Conservation (phyloP, 2,329 filamentous ascomycete species). For the Chaetothyriales sp. region DNA sequence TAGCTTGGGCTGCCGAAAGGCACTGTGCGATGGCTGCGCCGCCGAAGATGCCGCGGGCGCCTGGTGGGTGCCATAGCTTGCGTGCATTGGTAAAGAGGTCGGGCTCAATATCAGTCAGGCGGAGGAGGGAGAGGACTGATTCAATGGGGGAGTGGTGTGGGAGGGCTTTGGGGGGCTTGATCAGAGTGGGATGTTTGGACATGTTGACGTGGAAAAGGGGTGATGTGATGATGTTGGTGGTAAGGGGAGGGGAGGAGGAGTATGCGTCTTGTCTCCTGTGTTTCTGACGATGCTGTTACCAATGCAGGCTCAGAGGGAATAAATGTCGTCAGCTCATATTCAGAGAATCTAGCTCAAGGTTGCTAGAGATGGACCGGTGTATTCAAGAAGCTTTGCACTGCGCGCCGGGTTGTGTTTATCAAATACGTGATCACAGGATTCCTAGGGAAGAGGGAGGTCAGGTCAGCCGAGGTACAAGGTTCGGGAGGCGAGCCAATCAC, state of each 20-base stretch:
- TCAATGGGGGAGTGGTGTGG: conserved; percentile 67
- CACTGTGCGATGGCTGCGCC: conserved; percentile 87
- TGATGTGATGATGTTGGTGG: background rate
- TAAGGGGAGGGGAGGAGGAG: background rate
- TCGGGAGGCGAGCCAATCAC: background rate
- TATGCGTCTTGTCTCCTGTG: background rate
- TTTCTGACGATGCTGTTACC: too few relatives aligned
- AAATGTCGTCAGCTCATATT: background rate
- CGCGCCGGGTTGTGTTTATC: too few relatives aligned
- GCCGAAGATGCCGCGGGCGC: conserved; percentile 85
- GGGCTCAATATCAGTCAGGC: conserved; percentile 55
- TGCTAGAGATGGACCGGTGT: background rate
- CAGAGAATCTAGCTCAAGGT: background rate
- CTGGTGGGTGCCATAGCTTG: conserved; percentile 79
- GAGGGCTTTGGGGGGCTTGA: conserved; percentile 62
- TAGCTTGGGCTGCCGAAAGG: conserved; percentile 74
- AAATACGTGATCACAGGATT: too few relatives aligned
- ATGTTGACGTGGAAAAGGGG: background rate
- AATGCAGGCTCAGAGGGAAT: background rate
- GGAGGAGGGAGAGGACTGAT: conserved; percentile 74
- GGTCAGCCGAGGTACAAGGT: background rate
- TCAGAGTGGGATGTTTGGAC: conserved; percentile 40
- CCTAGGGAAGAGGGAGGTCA: too few relatives aligned
- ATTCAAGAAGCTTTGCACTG: too few relatives aligned
- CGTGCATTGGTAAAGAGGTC: conserved; percentile 80